A percentile compares a stretch with the other conserved stretches of the same genome.
Conservation (phyloP, 306 rosid species). For the Cicer judaicum region DNA sequence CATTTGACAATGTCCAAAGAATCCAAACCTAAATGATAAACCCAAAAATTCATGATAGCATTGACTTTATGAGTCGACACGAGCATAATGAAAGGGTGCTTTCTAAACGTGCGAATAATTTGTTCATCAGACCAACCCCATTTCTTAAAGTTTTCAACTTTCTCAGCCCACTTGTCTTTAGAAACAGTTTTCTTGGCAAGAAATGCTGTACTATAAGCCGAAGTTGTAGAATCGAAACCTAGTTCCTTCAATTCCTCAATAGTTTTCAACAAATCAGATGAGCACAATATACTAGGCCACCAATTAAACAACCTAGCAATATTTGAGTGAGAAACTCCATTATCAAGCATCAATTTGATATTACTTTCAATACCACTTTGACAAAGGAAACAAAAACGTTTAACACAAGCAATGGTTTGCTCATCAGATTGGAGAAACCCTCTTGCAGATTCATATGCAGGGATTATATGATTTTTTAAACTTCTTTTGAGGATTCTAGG, state of each 20-base stretch:
- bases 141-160: slow-evolving; percentile 47
- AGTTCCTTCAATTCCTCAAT: slow-evolving; percentile 52
- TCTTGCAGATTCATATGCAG: neutral
- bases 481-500: neutral
- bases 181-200: slow-evolving; percentile 8
- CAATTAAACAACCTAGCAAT: neutral
- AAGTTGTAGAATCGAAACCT: slow-evolving; percentile 50
- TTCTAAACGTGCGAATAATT: slow-evolving; percentile 40
- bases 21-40: slow-evolving; percentile 46
- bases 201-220: slow-evolving; percentile 38
- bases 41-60: slow-evolving; percentile 48
- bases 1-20: neutral
- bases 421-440: neutral
- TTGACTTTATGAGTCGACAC: slow-evolving; percentile 48
- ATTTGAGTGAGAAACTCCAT: neutral
- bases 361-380: rapidly evolving
- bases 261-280: neutral
- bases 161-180: slow-evolving; percentile 48
- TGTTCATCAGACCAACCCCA: slow-evolving; percentile 68
- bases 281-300: neutral
- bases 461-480: slow-evolving; percentile 28
- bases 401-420: neutral
- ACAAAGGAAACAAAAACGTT: neutral
- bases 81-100: slow-evolving; percentile 45
- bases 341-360: slow-evolving; percentile 9